Evolutionary conservation across 768 basidiomycete genomes (phyloP).

Genomic region (Suillus subluteus): DNA sequence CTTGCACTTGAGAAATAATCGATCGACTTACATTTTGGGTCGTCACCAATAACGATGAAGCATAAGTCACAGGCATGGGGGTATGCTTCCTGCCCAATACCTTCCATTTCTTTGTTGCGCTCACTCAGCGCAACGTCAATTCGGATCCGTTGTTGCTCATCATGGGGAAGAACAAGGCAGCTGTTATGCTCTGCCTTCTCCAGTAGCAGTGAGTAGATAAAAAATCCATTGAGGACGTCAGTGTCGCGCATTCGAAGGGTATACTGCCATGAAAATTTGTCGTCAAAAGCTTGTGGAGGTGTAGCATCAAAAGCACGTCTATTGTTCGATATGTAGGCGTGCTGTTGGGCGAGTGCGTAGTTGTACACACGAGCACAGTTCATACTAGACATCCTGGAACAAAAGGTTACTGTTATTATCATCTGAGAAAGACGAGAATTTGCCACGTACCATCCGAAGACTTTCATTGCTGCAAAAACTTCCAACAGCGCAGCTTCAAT

Average conservation of each 20-base stretch:
- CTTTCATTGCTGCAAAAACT: too few relatives aligned
- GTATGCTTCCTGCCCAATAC: constrained; percentile 17
- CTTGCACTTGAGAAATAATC: neutral
- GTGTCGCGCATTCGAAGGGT: constrained; percentile 16
- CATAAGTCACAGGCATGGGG: constrained; percentile 17
- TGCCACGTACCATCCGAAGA: constrained; percentile 5
- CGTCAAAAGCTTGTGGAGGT: neutral
- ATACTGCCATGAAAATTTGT: constrained; percentile 4
- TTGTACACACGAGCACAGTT: constrained; percentile 16
- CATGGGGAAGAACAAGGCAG: constrained; percentile 16
- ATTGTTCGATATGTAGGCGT: constrained; percentile 13
- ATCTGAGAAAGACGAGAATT: constrained; percentile 2
- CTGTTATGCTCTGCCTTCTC: constrained; percentile 20
- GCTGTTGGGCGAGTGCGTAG: neutral
- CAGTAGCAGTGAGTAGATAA: constrained; percentile 14
- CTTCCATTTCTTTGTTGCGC: constrained; percentile 16
- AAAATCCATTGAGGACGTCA: constrained; percentile 10
- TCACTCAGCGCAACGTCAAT: constrained; percentile 7
- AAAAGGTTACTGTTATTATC: neutral
- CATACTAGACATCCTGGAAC: constrained; percentile 15
- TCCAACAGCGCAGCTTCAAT: too few relatives aligned
- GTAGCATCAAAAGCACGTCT: neutral
- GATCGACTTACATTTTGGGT: constrained; percentile 5
- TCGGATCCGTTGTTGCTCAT: neutral
- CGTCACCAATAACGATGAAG: constrained; percentile 12